These are phyloP conservation scores for Hypsizygus marmoreus DNA, from an alignment of 768 basidiomycete species.

Conservation along the genomic window DNA sequence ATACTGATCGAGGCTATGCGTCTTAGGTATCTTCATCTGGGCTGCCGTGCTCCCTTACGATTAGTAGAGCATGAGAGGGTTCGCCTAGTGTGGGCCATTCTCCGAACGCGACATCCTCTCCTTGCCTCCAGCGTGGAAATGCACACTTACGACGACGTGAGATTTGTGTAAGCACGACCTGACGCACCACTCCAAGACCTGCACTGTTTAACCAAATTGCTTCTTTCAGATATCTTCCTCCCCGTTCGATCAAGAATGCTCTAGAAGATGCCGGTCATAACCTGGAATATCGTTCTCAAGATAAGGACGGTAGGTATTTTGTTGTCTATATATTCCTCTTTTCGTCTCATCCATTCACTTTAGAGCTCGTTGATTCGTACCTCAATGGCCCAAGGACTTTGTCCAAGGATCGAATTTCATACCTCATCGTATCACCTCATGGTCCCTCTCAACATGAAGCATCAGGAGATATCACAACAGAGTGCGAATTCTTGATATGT, in stretches of 20 bases:
- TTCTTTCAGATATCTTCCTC: conserved; percentile 45
- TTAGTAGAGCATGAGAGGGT: conserved; percentile 52
- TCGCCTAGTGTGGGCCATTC: conserved; percentile 66
- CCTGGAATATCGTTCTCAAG: conserved; percentile 51
- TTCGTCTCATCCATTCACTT: conserved; percentile 2
- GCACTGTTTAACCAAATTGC: conserved; percentile 1
- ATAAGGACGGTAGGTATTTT: conserved; percentile 52
- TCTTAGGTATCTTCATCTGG: conserved; percentile 78
- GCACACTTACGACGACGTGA: conserved; percentile 62
- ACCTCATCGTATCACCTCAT: conserved; percentile 49
- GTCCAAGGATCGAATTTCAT: conserved; percentile 65
- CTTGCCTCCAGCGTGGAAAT: conserved; percentile 65
- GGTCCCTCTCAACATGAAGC: background rate
- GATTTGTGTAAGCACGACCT: conserved; percentile 57
- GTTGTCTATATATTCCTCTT: background rate
- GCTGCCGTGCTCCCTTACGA: conserved; percentile 50
- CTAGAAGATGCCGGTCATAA: conserved; percentile 47
- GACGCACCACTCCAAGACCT: background rate
- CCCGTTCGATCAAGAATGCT: conserved; percentile 43
- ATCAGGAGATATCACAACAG: conserved; percentile 17
- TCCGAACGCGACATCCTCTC: conserved; percentile 70
- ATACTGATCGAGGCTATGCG: background rate
- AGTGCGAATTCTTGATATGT: conserved; percentile 70
- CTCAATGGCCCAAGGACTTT: conserved; percentile 79
- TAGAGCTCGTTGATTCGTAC: conserved; percentile 67